Conservation (phyloP, 1,284 basidiomycete species). For the Cryptococcus hybrid region DNA sequence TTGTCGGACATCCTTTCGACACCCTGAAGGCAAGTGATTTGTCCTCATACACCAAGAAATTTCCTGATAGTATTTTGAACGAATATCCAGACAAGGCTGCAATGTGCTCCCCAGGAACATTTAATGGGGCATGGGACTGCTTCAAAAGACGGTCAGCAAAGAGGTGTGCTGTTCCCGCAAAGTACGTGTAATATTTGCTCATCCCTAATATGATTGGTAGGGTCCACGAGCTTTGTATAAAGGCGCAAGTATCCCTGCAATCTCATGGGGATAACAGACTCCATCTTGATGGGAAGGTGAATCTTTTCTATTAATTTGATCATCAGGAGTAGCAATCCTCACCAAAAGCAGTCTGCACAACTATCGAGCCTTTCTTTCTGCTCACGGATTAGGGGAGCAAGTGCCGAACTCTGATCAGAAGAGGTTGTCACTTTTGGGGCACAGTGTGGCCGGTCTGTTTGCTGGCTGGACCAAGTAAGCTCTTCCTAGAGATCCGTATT, state of each 20-base stretch:
- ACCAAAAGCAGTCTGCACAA: constrained; percentile 44
- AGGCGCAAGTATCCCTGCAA: constrained; percentile 48
- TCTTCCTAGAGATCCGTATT: not conserved
- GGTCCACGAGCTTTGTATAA: constrained; percentile 48
- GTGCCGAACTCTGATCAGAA: constrained; percentile 9
- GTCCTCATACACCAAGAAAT: not conserved
- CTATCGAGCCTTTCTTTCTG: constrained; percentile 39
- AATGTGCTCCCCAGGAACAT: constrained; percentile 48
- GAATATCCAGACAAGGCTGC: constrained; percentile 21
- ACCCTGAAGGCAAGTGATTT: constrained; percentile 38
- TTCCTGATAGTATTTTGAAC: not conserved
- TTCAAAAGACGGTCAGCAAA: constrained; percentile 34
- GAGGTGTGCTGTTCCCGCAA: constrained; percentile 24
- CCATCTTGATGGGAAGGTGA: constrained; percentile 50
- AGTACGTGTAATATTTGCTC: not conserved
- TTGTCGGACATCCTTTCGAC: constrained; percentile 46
- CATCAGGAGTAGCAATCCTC: not conserved
- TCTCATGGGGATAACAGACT: constrained; percentile 51
- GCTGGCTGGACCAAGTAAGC: constrained; percentile 51
- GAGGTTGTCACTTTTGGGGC: constrained; percentile 42
- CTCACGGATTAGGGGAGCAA: constrained; percentile 40
- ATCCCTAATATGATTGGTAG: constrained; percentile 8
- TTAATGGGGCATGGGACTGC: constrained; percentile 45
- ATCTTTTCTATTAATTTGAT: constrained; percentile 1
- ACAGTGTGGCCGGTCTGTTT: constrained; percentile 44